phyloP scores from a whole-genome alignment of 2,329 filamentous ascomycete genomes.

The Alternaria triticimaculans region DNA sequence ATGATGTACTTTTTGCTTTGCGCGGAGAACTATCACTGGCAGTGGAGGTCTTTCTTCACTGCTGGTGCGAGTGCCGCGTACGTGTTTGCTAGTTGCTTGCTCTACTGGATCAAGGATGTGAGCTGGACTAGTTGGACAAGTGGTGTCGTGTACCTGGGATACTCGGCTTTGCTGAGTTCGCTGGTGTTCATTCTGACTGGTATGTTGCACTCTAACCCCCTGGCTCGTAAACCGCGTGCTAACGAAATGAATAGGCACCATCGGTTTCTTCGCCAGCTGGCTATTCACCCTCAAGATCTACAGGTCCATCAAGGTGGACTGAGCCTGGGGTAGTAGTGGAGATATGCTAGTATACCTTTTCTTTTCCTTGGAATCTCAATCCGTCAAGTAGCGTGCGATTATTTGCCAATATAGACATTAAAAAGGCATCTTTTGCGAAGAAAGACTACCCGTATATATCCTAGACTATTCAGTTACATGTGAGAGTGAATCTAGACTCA shows the following conservation, averaged over 20 bases:
- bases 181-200: slow-evolving; percentile 93
- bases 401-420: background rate
- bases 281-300: slow-evolving; percentile 94
- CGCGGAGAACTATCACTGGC: slow-evolving; percentile 98
- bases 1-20: slow-evolving; percentile 97
- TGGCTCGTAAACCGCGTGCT: background rate
- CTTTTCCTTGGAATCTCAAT: background rate
- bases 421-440: background rate
- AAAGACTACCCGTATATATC: background rate
- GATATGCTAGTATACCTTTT: background rate
- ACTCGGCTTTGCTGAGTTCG: slow-evolving; percentile 86
- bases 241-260: slow-evolving; percentile 69
- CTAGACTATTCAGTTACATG: background rate
- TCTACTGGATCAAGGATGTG: slow-evolving; percentile 90
- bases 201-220: slow-evolving; percentile 56
- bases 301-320: slow-evolving; percentile 97
- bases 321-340: background rate
- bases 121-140: slow-evolving; percentile 84
- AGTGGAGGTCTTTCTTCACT: slow-evolving; percentile 93
- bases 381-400: background rate
- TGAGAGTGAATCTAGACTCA: background rate
- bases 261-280: slow-evolving; percentile 96
- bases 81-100: slow-evolving; percentile 87
- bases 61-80: slow-evolving; percentile 90
- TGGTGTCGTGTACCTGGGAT: slow-evolving; percentile 90